A percentile compares a stretch with the other conserved stretches of the same genome.
Conservation (phyloP, 2,329 filamentous ascomycete genomes). For the Ustilaginoidea virens region DNA sequence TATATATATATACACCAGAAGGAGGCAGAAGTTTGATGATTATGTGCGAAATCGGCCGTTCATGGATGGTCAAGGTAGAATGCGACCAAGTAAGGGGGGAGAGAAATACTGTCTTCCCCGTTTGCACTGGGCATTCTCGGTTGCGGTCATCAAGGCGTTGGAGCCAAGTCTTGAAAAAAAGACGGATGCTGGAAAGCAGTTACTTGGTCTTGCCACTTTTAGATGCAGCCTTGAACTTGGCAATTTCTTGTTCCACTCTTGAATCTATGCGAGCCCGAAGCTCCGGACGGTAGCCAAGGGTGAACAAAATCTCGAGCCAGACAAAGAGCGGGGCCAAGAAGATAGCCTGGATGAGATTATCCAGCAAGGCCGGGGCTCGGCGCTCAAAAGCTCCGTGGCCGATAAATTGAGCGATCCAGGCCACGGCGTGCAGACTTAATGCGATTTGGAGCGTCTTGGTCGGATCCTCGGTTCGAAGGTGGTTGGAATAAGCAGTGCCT, state of each 20-base stretch:
- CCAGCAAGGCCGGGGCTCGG: constrained; percentile 73
- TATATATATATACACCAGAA: too few species aligned
- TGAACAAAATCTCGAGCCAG: constrained; percentile 89
- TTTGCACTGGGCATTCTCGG: too few species aligned
- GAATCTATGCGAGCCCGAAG: constrained; percentile 68
- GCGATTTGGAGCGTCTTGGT: constrained; percentile 38
- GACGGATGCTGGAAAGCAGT: constrained; percentile 3
- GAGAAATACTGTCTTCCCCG: too few species aligned
- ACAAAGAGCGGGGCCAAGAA: constrained; percentile 93
- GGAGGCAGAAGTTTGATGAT: too few species aligned
- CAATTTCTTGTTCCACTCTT: constrained; percentile 59
- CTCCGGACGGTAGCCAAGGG: constrained; percentile 76
- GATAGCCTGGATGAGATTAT: constrained; percentile 82
- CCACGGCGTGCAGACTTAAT: constrained; percentile 51
- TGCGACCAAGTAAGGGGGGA: too few species aligned
- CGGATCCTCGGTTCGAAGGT: constrained; percentile 46
- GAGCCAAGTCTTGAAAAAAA: neutral
- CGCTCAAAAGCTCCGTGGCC: constrained; percentile 84
- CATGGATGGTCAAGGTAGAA: too few species aligned
- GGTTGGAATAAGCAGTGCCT: constrained; percentile 60
- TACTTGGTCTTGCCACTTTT: constrained; percentile 36
- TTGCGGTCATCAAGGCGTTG: neutral
- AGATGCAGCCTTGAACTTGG: constrained; percentile 52
- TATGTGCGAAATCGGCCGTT: too few species aligned
- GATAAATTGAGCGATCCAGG: constrained; percentile 82